Evolutionary conservation across 192 early-diverging fungal species (phyloP).

Genomic region (Backusella australiensis): DNA sequence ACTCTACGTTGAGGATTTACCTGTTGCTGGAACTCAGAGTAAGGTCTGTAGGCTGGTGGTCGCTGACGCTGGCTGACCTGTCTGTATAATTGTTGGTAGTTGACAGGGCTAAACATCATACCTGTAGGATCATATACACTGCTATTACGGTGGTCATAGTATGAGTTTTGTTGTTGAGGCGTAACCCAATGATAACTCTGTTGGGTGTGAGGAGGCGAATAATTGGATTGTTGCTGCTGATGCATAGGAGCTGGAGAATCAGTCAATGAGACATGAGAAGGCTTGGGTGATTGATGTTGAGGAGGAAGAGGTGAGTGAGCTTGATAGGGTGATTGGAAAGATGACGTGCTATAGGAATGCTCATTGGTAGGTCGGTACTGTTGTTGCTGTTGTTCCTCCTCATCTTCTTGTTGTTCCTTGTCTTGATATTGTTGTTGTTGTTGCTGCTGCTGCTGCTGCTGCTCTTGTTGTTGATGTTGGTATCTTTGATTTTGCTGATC

Average conservation of each 20-base stretch:
- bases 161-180: not conserved
- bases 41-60: slow-evolving; percentile 20
- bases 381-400: not conserved
- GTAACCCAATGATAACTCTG: not conserved
- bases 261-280: not conserved
- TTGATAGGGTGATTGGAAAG: slow-evolving; percentile 18
- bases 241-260: slow-evolving; percentile 17
- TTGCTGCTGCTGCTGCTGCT: not conserved
- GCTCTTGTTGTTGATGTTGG: not conserved
- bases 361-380: not conserved
- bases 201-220: slow-evolving; percentile 14
- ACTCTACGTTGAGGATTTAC: slow-evolving; percentile 13
- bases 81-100: slow-evolving; percentile 35
- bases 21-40: slow-evolving; percentile 39
- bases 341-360: not conserved
- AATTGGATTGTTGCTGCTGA: not conserved
- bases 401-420: not conserved
- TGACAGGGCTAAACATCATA: not conserved
- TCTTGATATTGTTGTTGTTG: not conserved
- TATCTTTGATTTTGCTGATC: not conserved
- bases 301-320: slow-evolving; percentile 7
- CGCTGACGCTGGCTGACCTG: slow-evolving; percentile 25
- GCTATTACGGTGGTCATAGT: not conserved
- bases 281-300: slow-evolving; percentile 7
- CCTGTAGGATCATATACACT: not conserved